phyloP scores from a whole-genome alignment of 345 rosid species.

The Chamaenerion angustifolium region DNA sequence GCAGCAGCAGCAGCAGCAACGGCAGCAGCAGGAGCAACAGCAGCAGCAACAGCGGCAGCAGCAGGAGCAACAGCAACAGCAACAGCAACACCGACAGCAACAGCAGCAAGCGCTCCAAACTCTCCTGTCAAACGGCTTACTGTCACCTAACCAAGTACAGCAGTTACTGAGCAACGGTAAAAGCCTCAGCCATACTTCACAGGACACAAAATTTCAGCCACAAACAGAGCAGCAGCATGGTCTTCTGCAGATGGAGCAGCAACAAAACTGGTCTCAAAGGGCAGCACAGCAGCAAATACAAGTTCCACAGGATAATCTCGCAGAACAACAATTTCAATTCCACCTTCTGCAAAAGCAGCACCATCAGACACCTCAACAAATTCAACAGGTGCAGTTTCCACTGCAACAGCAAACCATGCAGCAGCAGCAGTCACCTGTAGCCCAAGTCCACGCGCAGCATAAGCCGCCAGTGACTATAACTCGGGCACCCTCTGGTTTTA shows the following conservation, averaged over 20 bases:
- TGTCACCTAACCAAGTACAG: slow-evolving; percentile 17
- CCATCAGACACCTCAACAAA: slow-evolving; percentile 27
- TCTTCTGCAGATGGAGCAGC: slow-evolving; percentile 11
- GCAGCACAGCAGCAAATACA: slow-evolving; percentile 29
- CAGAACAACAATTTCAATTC: slow-evolving; percentile 74
- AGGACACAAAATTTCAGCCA: neutral
- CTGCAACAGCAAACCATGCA: slow-evolving; percentile 45
- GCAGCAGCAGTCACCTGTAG: slow-evolving; percentile 46
- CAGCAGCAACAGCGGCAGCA: slow-evolving; percentile 12
- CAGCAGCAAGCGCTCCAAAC: slow-evolving; percentile 36
- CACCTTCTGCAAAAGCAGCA: slow-evolving; percentile 55
- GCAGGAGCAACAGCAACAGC: slow-evolving; percentile 19
- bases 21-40: slow-evolving; percentile 27
- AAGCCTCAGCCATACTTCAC: slow-evolving; percentile 28
- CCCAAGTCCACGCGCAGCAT: slow-evolving; percentile 42
- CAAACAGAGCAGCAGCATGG: slow-evolving; percentile 3
- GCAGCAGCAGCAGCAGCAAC: slow-evolving; percentile 26
- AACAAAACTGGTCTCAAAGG: slow-evolving; percentile 38
- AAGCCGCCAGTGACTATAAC: slow-evolving; percentile 22
- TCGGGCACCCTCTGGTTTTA: slow-evolving; percentile 53
- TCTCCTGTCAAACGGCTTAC: slow-evolving; percentile 13
- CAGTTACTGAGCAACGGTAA: slow-evolving; percentile 20
- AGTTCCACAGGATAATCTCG: slow-evolving; percentile 44
- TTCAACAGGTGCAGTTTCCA: slow-evolving; percentile 32
- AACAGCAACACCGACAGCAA: slow-evolving; percentile 26